Percentiles rank a stretch among this genome's conserved stretches.
Conservation (phyloP, 805 yeast species). For the Pichia gijzeniarum region DNA sequence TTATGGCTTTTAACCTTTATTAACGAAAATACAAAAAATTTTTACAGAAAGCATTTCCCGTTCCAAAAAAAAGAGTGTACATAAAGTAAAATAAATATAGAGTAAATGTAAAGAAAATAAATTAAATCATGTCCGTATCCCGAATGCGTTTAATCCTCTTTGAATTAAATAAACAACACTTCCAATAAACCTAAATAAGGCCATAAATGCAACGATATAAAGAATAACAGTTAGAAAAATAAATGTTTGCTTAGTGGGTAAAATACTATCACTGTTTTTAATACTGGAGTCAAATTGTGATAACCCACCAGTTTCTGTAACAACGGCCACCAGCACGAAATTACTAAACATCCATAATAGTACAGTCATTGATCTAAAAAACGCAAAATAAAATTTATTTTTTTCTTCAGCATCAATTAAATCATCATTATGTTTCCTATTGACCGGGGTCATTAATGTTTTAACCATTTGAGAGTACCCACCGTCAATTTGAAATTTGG, state of each 20-base stretch:
- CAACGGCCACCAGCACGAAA: slow-evolving; percentile 73
- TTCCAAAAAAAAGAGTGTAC: no score
- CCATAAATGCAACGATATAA: slow-evolving; percentile 91
- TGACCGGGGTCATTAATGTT: slow-evolving; percentile 41
- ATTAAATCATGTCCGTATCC: slow-evolving; percentile 2
- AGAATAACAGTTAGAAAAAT: slow-evolving; percentile 76
- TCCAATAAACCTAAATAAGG: slow-evolving; percentile 76
- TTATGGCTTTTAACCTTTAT: slow-evolving; percentile 14
- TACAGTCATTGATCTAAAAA: slow-evolving; percentile 83
- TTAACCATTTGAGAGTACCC: slow-evolving; percentile 61
- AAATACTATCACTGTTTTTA: slow-evolving; percentile 24
- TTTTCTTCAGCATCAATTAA: slow-evolving; percentile 34
- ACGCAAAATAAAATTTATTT: slow-evolving; percentile 81
- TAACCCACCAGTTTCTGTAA: slow-evolving; percentile 78
- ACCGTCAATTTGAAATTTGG: slow-evolving; percentile 67
- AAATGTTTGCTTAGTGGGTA: slow-evolving; percentile 41
- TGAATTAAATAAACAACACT: slow-evolving; percentile 50
- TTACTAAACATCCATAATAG: slow-evolving; percentile 86
- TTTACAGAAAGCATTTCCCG: no score
- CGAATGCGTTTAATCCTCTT: slow-evolving; percentile 17
- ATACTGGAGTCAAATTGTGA: slow-evolving; percentile 32
- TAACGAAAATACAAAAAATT: background rate
- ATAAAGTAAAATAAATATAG: no score
- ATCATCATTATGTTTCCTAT: slow-evolving; percentile 16
- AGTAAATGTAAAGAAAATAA: background rate